Base-by-base conservation (phyloP, 345 rosid genomes). In the Arabidopsis thaliana region DNA sequence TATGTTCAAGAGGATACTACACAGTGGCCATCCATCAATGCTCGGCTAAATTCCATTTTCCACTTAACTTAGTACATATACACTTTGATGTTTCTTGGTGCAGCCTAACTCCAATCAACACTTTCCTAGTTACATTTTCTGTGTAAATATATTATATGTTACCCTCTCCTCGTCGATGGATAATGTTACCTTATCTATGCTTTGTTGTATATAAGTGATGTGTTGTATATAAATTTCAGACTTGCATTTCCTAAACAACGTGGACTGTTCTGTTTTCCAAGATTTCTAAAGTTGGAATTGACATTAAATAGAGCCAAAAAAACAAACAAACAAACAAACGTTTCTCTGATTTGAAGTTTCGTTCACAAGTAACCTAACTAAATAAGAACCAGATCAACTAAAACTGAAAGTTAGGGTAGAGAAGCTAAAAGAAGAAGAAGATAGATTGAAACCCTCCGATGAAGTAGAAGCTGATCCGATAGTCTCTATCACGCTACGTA, bases 21-120 rank as follows among this genome's bases (percentile, higher is more conserved):
- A 95, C 75, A 86, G 91, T 4, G 96, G 98, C 41, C 97, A 90
- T 81, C 99, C 99, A 10, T 87, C 93, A 10, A 89, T 95, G 97
- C 91, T 92, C 68, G 85, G 89, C 81, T 95, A 82, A 82, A 88
- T 79, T 49, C 48, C 52, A 52, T 69, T 38, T 30, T 22, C 67
- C 33, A 48, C 51, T 20, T 33, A 67, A 58, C 36, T 48, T 49
- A 14, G 45, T 59, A 67, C 55, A 67, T 67, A 75, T 23, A 51
- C 60, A 41, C 12, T 57, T 57, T 68, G 40, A 28, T 68, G 52
- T 45, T 57, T 10, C 69, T 73, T 34, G 56, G 22, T 44, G 40
- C 76, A 20, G 8, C 55, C 13, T 45, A 57, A 65, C 65, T 60
- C 40, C 38, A 67, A 12, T 57, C 36, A 28, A 30, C 45, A 30